Conservation (phyloP, 441 rosid genomes). For the Aleurites moluccanus region DNA sequence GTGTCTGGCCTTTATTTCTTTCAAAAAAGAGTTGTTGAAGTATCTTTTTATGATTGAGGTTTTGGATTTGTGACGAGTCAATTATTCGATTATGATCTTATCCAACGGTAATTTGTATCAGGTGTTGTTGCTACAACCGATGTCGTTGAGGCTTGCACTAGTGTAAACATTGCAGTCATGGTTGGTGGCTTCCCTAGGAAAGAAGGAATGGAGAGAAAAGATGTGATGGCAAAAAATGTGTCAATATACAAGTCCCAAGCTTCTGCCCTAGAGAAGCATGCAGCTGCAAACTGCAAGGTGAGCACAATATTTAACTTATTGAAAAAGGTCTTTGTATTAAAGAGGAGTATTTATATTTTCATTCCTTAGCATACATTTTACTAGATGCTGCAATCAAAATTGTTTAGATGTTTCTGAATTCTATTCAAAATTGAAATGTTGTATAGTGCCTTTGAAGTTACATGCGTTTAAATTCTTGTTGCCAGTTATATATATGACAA, state of each 20-base stretch:
- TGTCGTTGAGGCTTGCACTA: constrained; percentile 92
- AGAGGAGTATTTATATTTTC: background rate
- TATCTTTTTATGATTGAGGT: background rate
- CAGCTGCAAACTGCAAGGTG: constrained; percentile 97
- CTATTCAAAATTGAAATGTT: background rate
- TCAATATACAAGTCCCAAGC: constrained; percentile 96
- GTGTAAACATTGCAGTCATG: constrained; percentile 89
- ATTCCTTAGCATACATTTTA: background rate
- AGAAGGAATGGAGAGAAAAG: constrained; percentile 98
- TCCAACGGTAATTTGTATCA: constrained; percentile 22
- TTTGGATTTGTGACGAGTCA: background rate
- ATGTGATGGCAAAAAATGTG: constrained; percentile 90
- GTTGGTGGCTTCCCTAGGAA: constrained; percentile 98
- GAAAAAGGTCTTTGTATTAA: background rate
- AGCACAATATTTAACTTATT: background rate
- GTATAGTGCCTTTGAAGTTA: background rate
- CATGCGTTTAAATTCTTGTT: background rate
- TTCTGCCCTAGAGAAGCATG: constrained; percentile 83
- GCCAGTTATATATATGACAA: background rate
- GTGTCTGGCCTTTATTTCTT: constrained; percentile 27
- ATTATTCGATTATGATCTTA: constrained; percentile 6
- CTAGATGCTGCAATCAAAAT: background rate
- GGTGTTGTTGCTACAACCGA: constrained; percentile 97
- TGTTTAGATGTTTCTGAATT: background rate
- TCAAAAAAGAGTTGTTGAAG: background rate